Evolutionary conservation across 306 rosid genomes (phyloP).

Genomic region (Begonia fuchsioides): DNA sequence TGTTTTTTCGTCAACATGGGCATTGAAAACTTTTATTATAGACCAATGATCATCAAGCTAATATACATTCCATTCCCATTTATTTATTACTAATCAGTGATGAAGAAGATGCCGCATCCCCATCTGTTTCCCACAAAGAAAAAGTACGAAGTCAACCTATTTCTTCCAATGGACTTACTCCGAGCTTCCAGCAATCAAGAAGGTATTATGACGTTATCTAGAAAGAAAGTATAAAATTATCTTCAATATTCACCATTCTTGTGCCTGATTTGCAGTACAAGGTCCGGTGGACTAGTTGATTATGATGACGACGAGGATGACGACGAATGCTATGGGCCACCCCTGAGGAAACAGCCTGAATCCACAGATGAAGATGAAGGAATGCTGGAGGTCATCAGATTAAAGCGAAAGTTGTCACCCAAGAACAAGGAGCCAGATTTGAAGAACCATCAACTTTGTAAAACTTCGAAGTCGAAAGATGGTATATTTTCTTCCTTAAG

Average conservation of each 20-base stretch:
- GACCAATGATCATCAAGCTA: no score
- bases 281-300: slow-evolving; percentile 76
- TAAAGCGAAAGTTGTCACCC: slow-evolving; percentile 51
- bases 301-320: slow-evolving; percentile 95
- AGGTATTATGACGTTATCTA: slow-evolving; percentile 27
- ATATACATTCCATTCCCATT: no score
- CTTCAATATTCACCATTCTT: no score
- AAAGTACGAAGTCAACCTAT: slow-evolving; percentile 41
- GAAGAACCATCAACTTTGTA: slow-evolving; percentile 60
- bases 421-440: slow-evolving; percentile 55
- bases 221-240: no score
- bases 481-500: slow-evolving; percentile 52
- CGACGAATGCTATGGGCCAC: slow-evolving; percentile 71
- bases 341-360: slow-evolving; percentile 58
- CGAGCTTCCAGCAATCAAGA: slow-evolving; percentile 34
- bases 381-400: slow-evolving; percentile 49
- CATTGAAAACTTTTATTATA: no score
- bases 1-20: background rate
- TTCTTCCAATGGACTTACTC: slow-evolving; percentile 58
- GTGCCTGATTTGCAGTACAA: slow-evolving; percentile 28
- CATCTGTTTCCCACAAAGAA: slow-evolving; percentile 32
- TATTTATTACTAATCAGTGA: slow-evolving; percentile 38
- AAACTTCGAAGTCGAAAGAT: slow-evolving; percentile 53
- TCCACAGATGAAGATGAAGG: slow-evolving; percentile 64
- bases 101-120: slow-evolving; percentile 78